Percentiles rank a stretch among this genome's conserved stretches.
Evolutionary conservation across 768 basidiomycete species (phyloP).

Genomic region (Glaciozyma martinii): DNA sequence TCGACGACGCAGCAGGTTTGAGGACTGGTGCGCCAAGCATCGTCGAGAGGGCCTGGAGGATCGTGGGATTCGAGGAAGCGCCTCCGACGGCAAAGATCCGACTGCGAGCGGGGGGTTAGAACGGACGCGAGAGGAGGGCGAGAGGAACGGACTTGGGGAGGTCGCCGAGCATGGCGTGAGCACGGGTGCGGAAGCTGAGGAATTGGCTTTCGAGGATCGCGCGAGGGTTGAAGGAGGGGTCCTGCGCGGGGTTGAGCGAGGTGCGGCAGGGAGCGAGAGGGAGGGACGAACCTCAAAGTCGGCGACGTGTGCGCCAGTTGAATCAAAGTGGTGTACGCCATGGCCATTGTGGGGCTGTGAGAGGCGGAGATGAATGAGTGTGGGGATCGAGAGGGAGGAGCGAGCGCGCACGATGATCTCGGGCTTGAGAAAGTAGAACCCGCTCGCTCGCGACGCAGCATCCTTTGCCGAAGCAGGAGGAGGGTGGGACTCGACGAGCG

Average conservation of each 20-base stretch:
- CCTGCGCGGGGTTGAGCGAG: constrained; percentile 34
- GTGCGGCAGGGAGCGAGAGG: neutral
- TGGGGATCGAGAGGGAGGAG: neutral
- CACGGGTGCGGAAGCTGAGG: constrained; percentile 65
- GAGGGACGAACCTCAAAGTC: neutral
- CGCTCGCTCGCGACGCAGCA: constrained; percentile 53
- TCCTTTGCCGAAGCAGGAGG: neutral
- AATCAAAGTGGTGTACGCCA: constrained; percentile 59
- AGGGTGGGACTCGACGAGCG: neutral
- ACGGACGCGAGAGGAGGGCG: neutral
- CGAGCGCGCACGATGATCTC: constrained; percentile 56
- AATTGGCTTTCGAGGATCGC: constrained; percentile 79
- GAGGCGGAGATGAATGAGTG: neutral
- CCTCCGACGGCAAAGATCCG: constrained; percentile 40
- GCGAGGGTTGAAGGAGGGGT: constrained; percentile 54
- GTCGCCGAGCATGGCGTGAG: constrained; percentile 52
- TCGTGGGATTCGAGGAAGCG: constrained; percentile 35
- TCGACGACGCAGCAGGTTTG: constrained; percentile 33
- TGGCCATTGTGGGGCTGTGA: constrained; percentile 54
- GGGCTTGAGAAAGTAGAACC: constrained; percentile 71
- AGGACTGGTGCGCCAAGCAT: constrained; percentile 35
- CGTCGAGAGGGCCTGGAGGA: constrained; percentile 36
- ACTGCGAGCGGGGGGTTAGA: constrained; percentile 21
- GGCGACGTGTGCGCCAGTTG: constrained; percentile 36
- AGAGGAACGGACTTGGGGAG: constrained; percentile 1